phyloP scores from a whole-genome alignment of 2,329 filamentous ascomycete genomes.

The Lecanosticta acicola region DNA sequence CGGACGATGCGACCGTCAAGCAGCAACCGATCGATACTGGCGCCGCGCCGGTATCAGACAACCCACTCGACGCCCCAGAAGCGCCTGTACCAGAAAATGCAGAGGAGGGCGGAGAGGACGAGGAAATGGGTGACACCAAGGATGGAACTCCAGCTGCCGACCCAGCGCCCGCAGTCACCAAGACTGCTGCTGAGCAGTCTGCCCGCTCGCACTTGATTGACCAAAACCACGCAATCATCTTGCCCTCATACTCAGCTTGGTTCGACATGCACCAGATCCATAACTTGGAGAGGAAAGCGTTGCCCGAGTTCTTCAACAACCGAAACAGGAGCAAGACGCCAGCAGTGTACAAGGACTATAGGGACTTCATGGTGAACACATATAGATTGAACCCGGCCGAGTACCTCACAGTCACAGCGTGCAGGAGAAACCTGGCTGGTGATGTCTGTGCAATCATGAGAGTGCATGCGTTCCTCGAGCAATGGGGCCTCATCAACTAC shows the following conservation, averaged over 20 bases:
- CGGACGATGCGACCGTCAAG: slow-evolving; percentile 18
- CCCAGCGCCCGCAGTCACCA: slow-evolving; percentile 54
- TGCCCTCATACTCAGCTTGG: slow-evolving; percentile 97
- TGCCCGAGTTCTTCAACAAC: slow-evolving; percentile 98
- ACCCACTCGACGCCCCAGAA: slow-evolving; percentile 35
- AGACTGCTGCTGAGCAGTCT: slow-evolving; percentile 74
- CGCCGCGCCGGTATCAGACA: slow-evolving; percentile 32
- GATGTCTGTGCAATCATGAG: slow-evolving; percentile 99
- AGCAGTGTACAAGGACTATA: slow-evolving; percentile 96
- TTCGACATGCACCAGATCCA: slow-evolving; percentile 97
- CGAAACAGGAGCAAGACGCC: slow-evolving; percentile 97
- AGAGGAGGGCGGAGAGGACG: slow-evolving; percentile 28
- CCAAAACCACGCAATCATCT: slow-evolving; percentile 91
- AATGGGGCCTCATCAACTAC: slow-evolving; percentile 99
- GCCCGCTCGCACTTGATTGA: slow-evolving; percentile 87
- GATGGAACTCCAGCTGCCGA: slow-evolving; percentile 29
- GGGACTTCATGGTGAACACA: slow-evolving; percentile 99
- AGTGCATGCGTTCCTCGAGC: slow-evolving; percentile 93
- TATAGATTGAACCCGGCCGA: slow-evolving; percentile 93
- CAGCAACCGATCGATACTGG: slow-evolving; percentile 16
- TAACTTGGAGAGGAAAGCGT: slow-evolving; percentile 83
- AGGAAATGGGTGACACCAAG: slow-evolving; percentile 58
- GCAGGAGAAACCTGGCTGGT: slow-evolving; percentile 86
- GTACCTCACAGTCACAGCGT: slow-evolving; percentile 95
- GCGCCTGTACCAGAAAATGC: slow-evolving; percentile 32